Percentiles rank a stretch among this genome's conserved stretches.
Evolutionary conservation across 2,329 filamentous ascomycete genomes (phyloP).

Genomic region (Uncinocarpus reesii): DNA sequence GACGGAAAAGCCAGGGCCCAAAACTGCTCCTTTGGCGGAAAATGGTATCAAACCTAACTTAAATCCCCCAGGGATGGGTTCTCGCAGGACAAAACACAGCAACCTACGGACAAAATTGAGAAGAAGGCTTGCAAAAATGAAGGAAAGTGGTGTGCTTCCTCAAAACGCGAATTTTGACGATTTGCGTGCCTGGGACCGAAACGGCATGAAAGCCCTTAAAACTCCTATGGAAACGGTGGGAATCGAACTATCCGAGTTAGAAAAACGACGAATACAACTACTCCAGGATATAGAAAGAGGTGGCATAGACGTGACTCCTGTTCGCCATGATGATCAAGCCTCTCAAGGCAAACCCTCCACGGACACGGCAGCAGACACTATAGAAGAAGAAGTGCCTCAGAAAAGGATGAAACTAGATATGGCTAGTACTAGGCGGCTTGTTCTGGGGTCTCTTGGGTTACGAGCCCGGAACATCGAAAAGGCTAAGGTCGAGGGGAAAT

Average conservation of each 20-base stretch:
- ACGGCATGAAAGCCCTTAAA: background rate
- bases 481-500: slow-evolving; percentile 48
- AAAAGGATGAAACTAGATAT: slow-evolving; percentile 44
- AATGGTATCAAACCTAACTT: slow-evolving; percentile 15
- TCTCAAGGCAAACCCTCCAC: background rate
- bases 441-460: slow-evolving; percentile 63
- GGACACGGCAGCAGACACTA: background rate
- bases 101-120: slow-evolving; percentile 46
- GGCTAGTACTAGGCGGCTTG: slow-evolving; percentile 53
- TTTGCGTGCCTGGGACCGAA: slow-evolving; percentile 32
- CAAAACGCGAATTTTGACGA: slow-evolving; percentile 43
- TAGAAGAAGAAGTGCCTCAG: slow-evolving; percentile 17
- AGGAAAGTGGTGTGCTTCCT: slow-evolving; percentile 44
- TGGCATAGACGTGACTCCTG: slow-evolving; percentile 40
- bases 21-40: slow-evolving; percentile 12
- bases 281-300: slow-evolving; percentile 44
- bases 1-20: slow-evolving; percentile 23
- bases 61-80: slow-evolving; percentile 42
- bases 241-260: slow-evolving; percentile 35
- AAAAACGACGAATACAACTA: slow-evolving; percentile 43
- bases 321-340: background rate
- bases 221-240: slow-evolving; percentile 16
- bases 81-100: slow-evolving; percentile 42
- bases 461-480: slow-evolving; percentile 57
- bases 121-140: slow-evolving; percentile 43